Percentiles rank a stretch among this genome's conserved stretches.
Evolutionary conservation across 257 asterid species (phyloP).

Genomic region (Craterostigma plantagineum): DNA sequence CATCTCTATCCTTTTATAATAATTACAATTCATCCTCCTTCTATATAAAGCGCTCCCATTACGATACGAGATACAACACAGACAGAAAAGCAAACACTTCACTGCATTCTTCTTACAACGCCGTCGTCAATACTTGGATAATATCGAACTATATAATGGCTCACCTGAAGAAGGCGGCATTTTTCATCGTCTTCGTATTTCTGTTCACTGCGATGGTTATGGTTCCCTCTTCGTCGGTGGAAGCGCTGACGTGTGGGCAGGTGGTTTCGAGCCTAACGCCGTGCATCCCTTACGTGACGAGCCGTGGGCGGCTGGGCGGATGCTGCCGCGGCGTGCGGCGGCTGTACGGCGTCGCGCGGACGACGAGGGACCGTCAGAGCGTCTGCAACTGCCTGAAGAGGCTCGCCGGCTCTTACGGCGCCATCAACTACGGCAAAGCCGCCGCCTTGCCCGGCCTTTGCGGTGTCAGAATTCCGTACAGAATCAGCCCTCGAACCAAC

Average conservation of each 20-base stretch:
- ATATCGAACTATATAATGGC: too few relatives aligned
- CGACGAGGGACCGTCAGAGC: neutral
- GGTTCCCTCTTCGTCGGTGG: neutral
- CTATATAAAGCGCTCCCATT: too few relatives aligned
- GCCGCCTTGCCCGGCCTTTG: neutral
- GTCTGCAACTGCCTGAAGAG: conserved; percentile 5
- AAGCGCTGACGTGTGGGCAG: neutral
- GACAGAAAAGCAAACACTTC: too few relatives aligned
- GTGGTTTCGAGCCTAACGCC: neutral
- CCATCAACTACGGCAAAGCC: neutral
- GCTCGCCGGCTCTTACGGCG: neutral
- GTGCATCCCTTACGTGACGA: neutral
- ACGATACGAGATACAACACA: too few relatives aligned
- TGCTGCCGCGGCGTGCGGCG: conserved; percentile 4
- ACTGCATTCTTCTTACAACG: too few relatives aligned
- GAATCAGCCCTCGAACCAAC: neutral
- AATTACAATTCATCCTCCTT: too few relatives aligned
- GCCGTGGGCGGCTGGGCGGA: neutral
- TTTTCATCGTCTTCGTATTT: too few relatives aligned
- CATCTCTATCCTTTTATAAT: too few relatives aligned
- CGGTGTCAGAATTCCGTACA: neutral
- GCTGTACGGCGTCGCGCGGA: neutral
- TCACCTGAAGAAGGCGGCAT: too few relatives aligned
- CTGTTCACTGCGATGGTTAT: neutral
- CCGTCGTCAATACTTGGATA: too few relatives aligned